Evolutionary conservation across 148 eudicot species (phyloP), one percentile per base, ranked within the genome.

Genomic region (Spergularia marina): DNA sequence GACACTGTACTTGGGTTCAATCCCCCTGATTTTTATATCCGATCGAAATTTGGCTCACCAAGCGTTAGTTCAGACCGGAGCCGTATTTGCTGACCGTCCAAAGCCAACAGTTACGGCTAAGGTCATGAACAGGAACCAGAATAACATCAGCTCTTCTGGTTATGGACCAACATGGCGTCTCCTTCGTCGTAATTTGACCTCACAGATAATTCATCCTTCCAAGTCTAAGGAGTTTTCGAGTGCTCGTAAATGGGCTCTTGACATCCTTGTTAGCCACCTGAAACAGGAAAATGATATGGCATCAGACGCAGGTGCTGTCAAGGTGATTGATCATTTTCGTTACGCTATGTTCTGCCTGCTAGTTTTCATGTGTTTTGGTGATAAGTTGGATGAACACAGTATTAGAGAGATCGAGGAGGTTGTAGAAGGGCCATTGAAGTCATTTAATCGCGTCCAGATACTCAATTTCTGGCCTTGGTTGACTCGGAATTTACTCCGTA

Each of bases 341-440:
- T 83, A 84, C 62, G 87, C 91, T 7, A 87, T 85, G 87, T 92
- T 92, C 72, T 84, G 86, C 68, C 78, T 92, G 40, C 82, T 92
- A 18, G 89, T 83, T 10, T 70, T 84, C 59, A 90, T 92, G 91
- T 90, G 97, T 60, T 92, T 92, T 47, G 97, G 97, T 13, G 91
- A 88, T 59, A 83, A 82, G 75, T 55, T 86, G 2, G 82, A 82
- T 4, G 97, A 88, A 69, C 56, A 62, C 3, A 76, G 86, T 23
- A 87, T 92, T 30, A 74, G 77, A 53, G 78, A 81, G 40, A 78
- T 70, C 1, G 73, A 70, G 60, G 73, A 70, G 21, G 73, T 70
- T 1, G 60, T 53, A 12, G n/a, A 70, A 13, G 41, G 47, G 4
- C 60, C 44, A 25, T 16, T 70, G 73, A 13, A 53, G 21, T 70